Conservation (phyloP, 2,329 filamentous ascomycete species). For the Hypoxylon sp. region DNA sequence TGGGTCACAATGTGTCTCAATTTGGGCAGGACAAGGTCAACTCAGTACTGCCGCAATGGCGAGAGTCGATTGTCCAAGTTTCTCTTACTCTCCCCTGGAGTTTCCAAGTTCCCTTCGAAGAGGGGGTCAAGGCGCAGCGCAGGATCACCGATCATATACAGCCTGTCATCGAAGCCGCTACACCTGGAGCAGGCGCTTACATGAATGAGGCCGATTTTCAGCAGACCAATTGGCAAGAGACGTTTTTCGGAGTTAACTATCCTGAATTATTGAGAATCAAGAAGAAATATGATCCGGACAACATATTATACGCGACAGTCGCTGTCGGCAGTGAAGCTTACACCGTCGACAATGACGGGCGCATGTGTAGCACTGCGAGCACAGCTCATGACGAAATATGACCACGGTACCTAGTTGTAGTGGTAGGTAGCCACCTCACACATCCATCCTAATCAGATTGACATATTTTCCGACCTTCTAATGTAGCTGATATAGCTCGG, state of each 20-base stretch:
- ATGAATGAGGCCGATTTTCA: conserved; percentile 61
- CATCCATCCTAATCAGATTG: not conserved
- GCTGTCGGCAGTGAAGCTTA: conserved; percentile 62
- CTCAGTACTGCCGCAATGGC: conserved; percentile 56
- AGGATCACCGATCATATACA: conserved; percentile 54
- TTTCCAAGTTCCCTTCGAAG: conserved; percentile 40
- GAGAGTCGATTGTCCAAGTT: conserved; percentile 52
- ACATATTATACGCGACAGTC: conserved; percentile 58
- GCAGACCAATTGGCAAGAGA: conserved; percentile 54
- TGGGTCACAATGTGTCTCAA: conserved; percentile 51
- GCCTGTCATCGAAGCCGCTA: conserved; percentile 49
- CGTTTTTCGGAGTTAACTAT: conserved; percentile 59
- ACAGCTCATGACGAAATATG: conserved; percentile 5
- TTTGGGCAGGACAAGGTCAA: conserved; percentile 48
- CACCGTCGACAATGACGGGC: conserved; percentile 56
- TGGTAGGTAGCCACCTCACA: not conserved
- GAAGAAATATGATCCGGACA: conserved; percentile 59
- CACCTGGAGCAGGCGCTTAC: conserved; percentile 51
- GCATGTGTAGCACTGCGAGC: conserved; percentile 53
- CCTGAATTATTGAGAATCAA: conserved; percentile 57
- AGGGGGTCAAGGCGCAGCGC: conserved; percentile 51
- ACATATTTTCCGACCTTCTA: too few relatives aligned
- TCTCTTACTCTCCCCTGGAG: conserved; percentile 43
- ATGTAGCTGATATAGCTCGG: too few relatives aligned
- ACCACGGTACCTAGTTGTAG: not conserved